Base-by-base conservation (phyloP, 805 yeast genomes). In the Kuraishia borneana region DNA sequence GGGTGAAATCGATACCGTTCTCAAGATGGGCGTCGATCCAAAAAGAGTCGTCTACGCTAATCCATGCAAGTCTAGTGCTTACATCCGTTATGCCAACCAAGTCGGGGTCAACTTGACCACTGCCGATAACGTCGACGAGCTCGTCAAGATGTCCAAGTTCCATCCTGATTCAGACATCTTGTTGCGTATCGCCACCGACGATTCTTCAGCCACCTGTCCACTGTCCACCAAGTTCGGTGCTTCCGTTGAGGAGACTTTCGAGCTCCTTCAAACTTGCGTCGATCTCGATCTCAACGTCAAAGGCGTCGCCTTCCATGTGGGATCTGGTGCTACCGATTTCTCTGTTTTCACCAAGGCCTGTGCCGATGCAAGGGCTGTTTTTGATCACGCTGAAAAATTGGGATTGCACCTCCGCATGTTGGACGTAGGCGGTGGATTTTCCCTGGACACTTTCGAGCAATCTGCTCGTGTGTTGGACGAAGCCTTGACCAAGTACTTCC, bases 391-490 rank as follows among this genome's bases (percentile, higher is more conserved):
- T 6, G 39, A 42, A 4, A 40, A 54, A 6, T 45, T 61, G 20
- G 80, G 78, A 4, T 60, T 67, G 36, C 39, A 48, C 7, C 61
- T 83, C 69, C 45, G 58, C 13, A 50, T 76, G 13, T 65, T 84
- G 39, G 98, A 89, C 51, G 76, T 89, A 44, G 98, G 98, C 34
- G 98, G 98, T 21, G 98, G 98, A 0, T 89, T 87, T 54, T 73
- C 73, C 42, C 65, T 65, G 34, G 73, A 67, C 26, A 48, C 63
- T 1, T 87, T 87, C 50, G 65, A 54, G 10, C 62, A 66, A 31
- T 66, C 83, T 8, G 72, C 89, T 6, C 48, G 51, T 6, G 70
- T 76, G 33, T 68, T 89, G 41, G 66, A 68, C 38, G 40, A 47
- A 10, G 66, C 82, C 3, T 57, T 88, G 41, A 73, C 67, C 30